Evolutionary conservation across 768 basidiomycete species (phyloP).

Genomic region (Pulveroboletus sp.): DNA sequence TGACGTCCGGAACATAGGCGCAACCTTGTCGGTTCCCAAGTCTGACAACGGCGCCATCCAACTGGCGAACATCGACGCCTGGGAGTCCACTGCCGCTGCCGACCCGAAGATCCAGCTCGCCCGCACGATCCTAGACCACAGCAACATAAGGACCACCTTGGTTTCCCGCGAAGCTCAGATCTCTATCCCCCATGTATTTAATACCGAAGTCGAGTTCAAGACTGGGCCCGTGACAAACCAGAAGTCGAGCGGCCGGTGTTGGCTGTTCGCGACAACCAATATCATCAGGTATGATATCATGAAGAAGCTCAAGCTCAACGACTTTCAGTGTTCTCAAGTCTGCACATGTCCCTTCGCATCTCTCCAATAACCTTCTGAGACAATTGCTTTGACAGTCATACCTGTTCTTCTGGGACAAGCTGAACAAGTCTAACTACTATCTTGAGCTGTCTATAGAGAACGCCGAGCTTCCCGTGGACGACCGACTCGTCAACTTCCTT

Average conservation of each 20-base stretch:
- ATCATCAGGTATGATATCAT: conserved; percentile 79
- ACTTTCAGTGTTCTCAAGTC: conserved; percentile 90
- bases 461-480: conserved; percentile 74
- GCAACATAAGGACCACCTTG: conserved; percentile 60
- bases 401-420: conserved; percentile 95
- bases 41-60: conserved; percentile 63
- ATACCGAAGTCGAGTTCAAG: conserved; percentile 74
- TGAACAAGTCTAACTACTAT: conserved; percentile 88
- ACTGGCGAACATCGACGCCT: conserved; percentile 52
- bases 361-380: conserved; percentile 4
- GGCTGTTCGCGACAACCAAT: conserved; percentile 93
- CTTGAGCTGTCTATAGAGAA: conserved; percentile 84
- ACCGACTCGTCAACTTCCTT: conserved; percentile 77
- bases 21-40: conserved; percentile 16
- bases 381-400: conserved; percentile 53
- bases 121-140: conserved; percentile 70
- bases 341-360: conserved; percentile 8
- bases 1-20: background rate
- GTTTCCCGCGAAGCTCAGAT: conserved; percentile 59
- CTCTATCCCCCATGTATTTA: conserved; percentile 76
- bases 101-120: conserved; percentile 67
- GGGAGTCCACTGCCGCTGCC: conserved; percentile 56
- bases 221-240: conserved; percentile 83
- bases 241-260: conserved; percentile 87
- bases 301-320: conserved; percentile 79